These are phyloP conservation scores for Phytophthora palmivora DNA, from an alignment of 352 stramenopile genomes.

Conservation along the genomic window DNA sequence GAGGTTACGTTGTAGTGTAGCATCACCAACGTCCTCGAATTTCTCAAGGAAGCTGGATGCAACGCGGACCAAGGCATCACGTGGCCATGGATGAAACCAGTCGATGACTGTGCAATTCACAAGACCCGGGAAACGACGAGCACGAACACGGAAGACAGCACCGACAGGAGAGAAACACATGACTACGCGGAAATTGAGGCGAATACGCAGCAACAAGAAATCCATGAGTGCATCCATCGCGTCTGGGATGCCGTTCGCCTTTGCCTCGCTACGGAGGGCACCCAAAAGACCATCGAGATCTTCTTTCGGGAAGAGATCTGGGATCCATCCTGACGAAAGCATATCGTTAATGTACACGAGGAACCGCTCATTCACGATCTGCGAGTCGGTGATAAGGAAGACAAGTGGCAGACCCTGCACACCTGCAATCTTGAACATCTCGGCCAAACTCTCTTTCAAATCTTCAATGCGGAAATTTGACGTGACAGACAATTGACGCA, in stretches of 20 bases:
- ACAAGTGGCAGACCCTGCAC: slow-evolving; percentile 94
- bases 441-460: slow-evolving; percentile 96
- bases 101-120: slow-evolving; percentile 98
- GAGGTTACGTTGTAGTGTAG: slow-evolving; percentile 88
- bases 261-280: slow-evolving; percentile 94
- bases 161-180: slow-evolving; percentile 98
- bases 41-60: slow-evolving; percentile 96
- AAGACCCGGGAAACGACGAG: slow-evolving; percentile 95
- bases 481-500: slow-evolving; percentile 95
- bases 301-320: slow-evolving; percentile 97
- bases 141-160: slow-evolving; percentile 96
- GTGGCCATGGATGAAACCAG: slow-evolving; percentile 98
- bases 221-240: slow-evolving; percentile 94
- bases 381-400: slow-evolving; percentile 98
- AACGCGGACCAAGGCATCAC: slow-evolving; percentile 97
- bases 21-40: slow-evolving; percentile 91
- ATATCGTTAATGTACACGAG: slow-evolving; percentile 99
- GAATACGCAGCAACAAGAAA: slow-evolving; percentile 95
- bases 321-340: slow-evolving; percentile 95
- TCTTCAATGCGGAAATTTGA: slow-evolving; percentile 97
- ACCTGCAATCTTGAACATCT: slow-evolving; percentile 97
- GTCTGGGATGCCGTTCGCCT: slow-evolving; percentile 94
- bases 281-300: slow-evolving; percentile 95
- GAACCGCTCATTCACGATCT: slow-evolving; percentile 98
- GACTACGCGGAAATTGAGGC: slow-evolving; percentile 96